Percentiles rank a stretch among this genome's conserved stretches.
These are phyloP conservation scores for Hydnum rufescens DNA, from an alignment of 768 basidiomycete species.

Conservation along the genomic window DNA sequence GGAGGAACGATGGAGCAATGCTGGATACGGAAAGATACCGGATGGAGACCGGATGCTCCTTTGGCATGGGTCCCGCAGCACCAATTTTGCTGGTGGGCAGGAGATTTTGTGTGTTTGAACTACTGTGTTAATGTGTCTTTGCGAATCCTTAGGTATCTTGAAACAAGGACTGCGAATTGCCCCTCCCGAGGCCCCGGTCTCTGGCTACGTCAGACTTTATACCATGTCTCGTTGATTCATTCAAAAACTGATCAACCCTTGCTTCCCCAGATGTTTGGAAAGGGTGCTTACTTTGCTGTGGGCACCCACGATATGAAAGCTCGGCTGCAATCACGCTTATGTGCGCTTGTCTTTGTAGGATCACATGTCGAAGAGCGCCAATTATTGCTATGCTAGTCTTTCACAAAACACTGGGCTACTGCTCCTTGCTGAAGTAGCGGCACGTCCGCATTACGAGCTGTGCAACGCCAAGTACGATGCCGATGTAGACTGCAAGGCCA, in stretches of 20 bases:
- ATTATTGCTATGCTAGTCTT: conserved; percentile 28
- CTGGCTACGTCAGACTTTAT: conserved; percentile 16
- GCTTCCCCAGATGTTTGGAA: neutral
- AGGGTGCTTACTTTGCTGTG: neutral
- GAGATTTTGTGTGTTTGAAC: neutral
- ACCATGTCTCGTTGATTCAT: neutral
- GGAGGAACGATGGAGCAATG: conserved; percentile 25
- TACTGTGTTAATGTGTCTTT: neutral
- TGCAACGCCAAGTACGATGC: conserved; percentile 29
- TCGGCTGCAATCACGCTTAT: conserved; percentile 30
- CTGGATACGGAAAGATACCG: conserved; percentile 23
- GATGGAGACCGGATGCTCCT: conserved; percentile 33
- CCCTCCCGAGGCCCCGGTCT: conserved; percentile 30
- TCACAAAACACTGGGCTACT: conserved; percentile 29
- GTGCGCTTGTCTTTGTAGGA: conserved; percentile 18
- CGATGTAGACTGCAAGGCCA: conserved; percentile 26
- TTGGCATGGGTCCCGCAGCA: conserved; percentile 44
- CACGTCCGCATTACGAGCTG: conserved; percentile 33
- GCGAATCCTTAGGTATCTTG: conserved; percentile 31
- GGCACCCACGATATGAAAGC: conserved; percentile 27
- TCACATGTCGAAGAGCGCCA: conserved; percentile 42
- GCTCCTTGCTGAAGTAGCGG: conserved; percentile 40
- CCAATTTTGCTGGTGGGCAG: conserved; percentile 30
- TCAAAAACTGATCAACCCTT: neutral
- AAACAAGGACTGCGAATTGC: conserved; percentile 44